These are phyloP conservation scores for Pythium brachiatum DNA, from an alignment of 352 stramenopile genomes.

Conservation along the genomic window DNA sequence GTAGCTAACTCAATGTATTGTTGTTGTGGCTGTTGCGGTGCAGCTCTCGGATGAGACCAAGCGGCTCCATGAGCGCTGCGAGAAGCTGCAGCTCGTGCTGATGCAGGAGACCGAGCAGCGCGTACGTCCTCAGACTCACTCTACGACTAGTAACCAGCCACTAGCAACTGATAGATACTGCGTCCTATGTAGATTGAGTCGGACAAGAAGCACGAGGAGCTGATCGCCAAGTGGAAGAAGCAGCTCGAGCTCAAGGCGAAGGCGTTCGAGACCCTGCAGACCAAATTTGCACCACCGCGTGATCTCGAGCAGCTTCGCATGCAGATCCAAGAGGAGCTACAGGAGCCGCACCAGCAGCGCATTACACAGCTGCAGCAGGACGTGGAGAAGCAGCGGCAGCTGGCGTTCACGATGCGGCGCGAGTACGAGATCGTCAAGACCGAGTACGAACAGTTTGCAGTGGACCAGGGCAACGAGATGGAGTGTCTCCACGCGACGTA, in stretches of 20 bases:
- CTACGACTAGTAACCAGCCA: too few relatives aligned
- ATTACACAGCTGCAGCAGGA: constrained; percentile 62
- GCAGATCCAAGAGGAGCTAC: constrained; percentile 82
- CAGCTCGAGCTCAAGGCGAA: constrained; percentile 79
- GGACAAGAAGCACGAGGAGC: constrained; percentile 77
- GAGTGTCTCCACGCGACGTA: constrained; percentile 73
- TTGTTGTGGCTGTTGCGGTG: neutral
- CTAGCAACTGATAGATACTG: too few relatives aligned
- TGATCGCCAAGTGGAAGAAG: constrained; percentile 82
- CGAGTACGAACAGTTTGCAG: constrained; percentile 81
- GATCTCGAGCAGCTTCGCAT: constrained; percentile 80
- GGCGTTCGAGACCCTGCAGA: constrained; percentile 80
- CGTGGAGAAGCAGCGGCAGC: constrained; percentile 66
- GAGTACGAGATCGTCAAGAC: constrained; percentile 82
- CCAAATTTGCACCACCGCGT: constrained; percentile 75
- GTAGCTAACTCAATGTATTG: neutral
- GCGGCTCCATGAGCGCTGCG: constrained; percentile 67
- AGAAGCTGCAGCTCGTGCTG: constrained; percentile 76
- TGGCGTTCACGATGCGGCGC: constrained; percentile 60
- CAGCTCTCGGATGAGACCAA: constrained; percentile 67
- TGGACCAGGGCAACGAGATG: constrained; percentile 77
- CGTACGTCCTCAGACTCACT: constrained; percentile 22
- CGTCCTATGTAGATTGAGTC: constrained; percentile 49
- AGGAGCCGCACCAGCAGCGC: constrained; percentile 69
- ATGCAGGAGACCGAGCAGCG: constrained; percentile 84